Conservation (phyloP, 768 basidiomycete genomes). For the Leccinum sublutescens region DNA sequence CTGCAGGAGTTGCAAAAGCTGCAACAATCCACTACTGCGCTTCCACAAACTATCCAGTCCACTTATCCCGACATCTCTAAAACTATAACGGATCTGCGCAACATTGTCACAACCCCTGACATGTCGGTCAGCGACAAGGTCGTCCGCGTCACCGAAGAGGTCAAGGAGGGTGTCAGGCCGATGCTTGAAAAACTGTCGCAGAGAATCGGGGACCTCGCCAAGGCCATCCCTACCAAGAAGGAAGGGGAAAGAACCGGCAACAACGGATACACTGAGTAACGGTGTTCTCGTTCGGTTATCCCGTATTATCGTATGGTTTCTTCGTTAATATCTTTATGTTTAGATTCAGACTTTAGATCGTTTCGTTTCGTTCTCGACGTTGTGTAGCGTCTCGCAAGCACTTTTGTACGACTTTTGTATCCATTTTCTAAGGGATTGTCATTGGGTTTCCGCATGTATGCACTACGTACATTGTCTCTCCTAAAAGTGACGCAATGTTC, state of each 20-base stretch:
- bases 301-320: constrained; percentile 8
- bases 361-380: constrained; percentile 9
- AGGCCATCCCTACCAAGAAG: constrained; percentile 26
- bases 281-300: background rate
- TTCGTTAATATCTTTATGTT: constrained; percentile 14
- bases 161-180: constrained; percentile 60
- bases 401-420: constrained; percentile 19
- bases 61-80: constrained; percentile 53
- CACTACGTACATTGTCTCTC: constrained; percentile 8
- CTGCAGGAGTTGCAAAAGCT: constrained; percentile 64
- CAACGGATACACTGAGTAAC: constrained; percentile 15
- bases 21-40: constrained; percentile 54
- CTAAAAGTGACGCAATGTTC: constrained; percentile 2
- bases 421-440: constrained; percentile 11
- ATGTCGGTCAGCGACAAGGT: constrained; percentile 64
- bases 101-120: constrained; percentile 52
- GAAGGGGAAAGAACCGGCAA: constrained; percentile 21
- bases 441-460: constrained; percentile 16
- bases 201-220: constrained; percentile 33
- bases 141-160: constrained; percentile 51
- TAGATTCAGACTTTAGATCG: constrained; percentile 30
- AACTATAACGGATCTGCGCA: constrained; percentile 51
- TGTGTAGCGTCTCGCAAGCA: constrained; percentile 20
- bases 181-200: constrained; percentile 53
- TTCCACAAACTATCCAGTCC: constrained; percentile 60